Percentiles rank a stretch among this genome's conserved stretches.
phyloP scores from a whole-genome alignment of 2,329 filamentous ascomycete species.

The Diaporthe citrichinensis region DNA sequence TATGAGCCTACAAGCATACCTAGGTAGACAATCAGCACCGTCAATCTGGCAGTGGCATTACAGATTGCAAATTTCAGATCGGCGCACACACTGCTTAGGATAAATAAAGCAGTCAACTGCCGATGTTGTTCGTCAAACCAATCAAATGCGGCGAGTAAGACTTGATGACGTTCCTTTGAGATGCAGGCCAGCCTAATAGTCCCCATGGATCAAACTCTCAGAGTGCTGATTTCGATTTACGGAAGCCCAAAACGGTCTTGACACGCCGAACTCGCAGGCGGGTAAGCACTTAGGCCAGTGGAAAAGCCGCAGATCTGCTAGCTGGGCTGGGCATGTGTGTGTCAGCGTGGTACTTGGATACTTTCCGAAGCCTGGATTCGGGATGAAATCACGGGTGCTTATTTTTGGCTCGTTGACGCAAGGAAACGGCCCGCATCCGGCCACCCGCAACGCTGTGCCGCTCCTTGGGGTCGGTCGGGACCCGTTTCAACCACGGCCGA shows the following conservation, averaged over 20 bases:
- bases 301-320: not conserved
- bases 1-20: too few species aligned
- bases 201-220: too few species aligned
- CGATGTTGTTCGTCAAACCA: not conserved
- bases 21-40: too few species aligned
- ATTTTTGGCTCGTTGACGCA: constrained; percentile 6
- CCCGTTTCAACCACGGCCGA: constrained; percentile 23
- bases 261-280: not conserved
- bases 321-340: not conserved
- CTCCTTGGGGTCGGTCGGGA: not conserved
- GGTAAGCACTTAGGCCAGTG: constrained; percentile 4
- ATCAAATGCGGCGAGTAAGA: not conserved
- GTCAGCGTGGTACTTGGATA: not conserved
- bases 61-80: not conserved
- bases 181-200: not conserved
- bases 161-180: not conserved
- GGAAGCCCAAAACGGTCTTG: not conserved
- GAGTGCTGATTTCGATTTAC: not conserved
- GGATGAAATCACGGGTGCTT: not conserved
- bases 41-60: too few species aligned
- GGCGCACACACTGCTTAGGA: not conserved
- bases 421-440: not conserved
- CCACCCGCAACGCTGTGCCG: not conserved
- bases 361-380: not conserved
- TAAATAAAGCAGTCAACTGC: not conserved